Evolutionary conservation across 805 yeast genomes (phyloP), one percentile per base, ranked within the genome.

Genomic region (Candida xyloterini): DNA sequence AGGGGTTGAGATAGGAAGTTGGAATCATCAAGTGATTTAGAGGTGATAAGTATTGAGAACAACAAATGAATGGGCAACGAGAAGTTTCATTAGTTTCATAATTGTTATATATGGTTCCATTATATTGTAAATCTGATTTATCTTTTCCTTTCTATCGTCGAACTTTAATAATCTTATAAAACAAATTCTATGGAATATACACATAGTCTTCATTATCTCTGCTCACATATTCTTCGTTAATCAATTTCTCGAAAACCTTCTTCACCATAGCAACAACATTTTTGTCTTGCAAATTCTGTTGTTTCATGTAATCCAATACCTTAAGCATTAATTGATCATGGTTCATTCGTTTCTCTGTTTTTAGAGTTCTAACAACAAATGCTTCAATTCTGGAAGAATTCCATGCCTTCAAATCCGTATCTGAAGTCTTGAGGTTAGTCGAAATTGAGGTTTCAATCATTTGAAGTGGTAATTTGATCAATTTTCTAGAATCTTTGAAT

Each of bases 171-270:
- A 10, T 13, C 31, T 2, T 29, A 24, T 14, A 25, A 22, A 35
- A 15, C 9, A 26, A 26, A 13, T 4, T 26, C 37, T 28, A 47
- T 20, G 51, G 51, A 20, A 46, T 38, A 35, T 50, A 47, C 21
- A 23, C 47, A 29, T 50, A 46, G n/a, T 35, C 30, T 10, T 46
- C 48, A 6, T 9, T 33, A 8, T 41, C 41, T 29, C 73, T 47
- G 29, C 43, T 40, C 11, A 71, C 31, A 41, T 51, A 69, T 28
- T 66, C 75, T 14, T 52, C 57, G 15, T 49, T 51, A 15, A 71
- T 58, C 47, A 71, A 54, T 25, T 52, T 47, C 38, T 68, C 74
- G 11, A 71, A 50, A 16, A 52, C 51, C 7, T 15, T 31, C 46
- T 71, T 70, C 30, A 49, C 24, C 22, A 41, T 36, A 9, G 40